A percentile compares a stretch with the other conserved stretches of the same genome.
Conservation (phyloP, 2,329 filamentous ascomycete genomes). For the Drechmeria coniospora region DNA sequence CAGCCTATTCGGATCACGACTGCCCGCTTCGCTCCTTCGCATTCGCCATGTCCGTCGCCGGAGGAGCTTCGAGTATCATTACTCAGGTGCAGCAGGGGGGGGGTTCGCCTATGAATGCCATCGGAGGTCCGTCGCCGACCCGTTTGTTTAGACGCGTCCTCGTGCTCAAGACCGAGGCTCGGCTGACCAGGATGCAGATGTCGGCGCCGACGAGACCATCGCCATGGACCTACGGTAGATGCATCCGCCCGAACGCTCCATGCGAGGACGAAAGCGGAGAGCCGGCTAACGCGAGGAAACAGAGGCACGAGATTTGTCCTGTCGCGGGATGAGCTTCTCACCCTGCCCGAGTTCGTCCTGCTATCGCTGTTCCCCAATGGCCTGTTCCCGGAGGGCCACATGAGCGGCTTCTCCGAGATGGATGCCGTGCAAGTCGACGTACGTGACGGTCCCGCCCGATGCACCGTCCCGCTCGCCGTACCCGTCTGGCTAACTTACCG, state of each 20-base stretch:
- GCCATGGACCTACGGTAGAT: conserved; percentile 81
- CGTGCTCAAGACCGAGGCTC: too few species aligned
- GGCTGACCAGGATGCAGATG: conserved; percentile 36
- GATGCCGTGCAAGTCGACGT: conserved; percentile 97
- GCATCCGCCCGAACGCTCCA: too few species aligned
- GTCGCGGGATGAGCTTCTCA: conserved; percentile 86
- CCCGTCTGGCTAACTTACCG: background rate
- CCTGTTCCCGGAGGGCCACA: conserved; percentile 90
- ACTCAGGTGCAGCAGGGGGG: conserved; percentile 95
- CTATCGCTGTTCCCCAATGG: conserved; percentile 97
- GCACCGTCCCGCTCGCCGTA: background rate
- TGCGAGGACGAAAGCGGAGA: too few species aligned
- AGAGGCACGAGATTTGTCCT: conserved; percentile 90
- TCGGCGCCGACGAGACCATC: conserved; percentile 83
- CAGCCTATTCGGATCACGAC: conserved; percentile 87
- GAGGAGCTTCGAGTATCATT: conserved; percentile 95
- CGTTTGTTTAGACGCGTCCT: background rate
- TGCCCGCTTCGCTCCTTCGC: conserved; percentile 86
- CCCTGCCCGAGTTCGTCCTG: conserved; percentile 90
- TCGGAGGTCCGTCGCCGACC: conserved; percentile 48
- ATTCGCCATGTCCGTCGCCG: conserved; percentile 95
- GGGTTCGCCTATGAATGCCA: conserved; percentile 72
- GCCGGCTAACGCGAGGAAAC: too few species aligned
- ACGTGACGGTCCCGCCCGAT: conserved; percentile 25
- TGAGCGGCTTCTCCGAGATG: conserved; percentile 82